These are phyloP conservation scores for Haplographium delicatum DNA, from an alignment of 495 filamentous ascomycete species.

Conservation along the genomic window DNA sequence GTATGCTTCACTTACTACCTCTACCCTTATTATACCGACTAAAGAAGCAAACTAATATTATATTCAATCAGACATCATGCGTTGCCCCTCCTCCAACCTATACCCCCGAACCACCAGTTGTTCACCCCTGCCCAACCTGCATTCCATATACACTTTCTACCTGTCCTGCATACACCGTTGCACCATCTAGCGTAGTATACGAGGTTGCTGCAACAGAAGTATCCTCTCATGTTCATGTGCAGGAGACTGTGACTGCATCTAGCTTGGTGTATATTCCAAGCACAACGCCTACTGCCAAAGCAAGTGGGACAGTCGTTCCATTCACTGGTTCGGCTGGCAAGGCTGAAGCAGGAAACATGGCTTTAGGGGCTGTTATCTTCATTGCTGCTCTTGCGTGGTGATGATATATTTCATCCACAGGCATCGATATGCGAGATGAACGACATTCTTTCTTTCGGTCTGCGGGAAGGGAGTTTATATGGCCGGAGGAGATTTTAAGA, in stretches of 20 bases:
- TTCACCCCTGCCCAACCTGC: slow-evolving; percentile 3
- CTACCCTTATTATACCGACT: not conserved
- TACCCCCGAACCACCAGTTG: slow-evolving; percentile 5
- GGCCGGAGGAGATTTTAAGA: too few species aligned
- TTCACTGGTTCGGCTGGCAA: not conserved
- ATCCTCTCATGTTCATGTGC: not conserved
- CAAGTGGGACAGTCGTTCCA: not conserved
- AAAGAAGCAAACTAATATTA: not conserved
- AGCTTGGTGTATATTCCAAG: not conserved
- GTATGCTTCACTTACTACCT: slow-evolving; percentile 1
- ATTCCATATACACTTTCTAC: slow-evolving; percentile 9
- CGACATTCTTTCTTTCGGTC: too few species aligned
- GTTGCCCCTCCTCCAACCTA: not conserved
- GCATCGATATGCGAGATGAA: too few species aligned
- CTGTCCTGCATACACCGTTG: not conserved
- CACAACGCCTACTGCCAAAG: not conserved
- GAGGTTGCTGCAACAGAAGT: not conserved
- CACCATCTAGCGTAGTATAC: not conserved
- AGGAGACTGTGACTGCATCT: not conserved
- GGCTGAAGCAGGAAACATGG: not conserved
- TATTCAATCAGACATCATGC: slow-evolving; percentile 4
- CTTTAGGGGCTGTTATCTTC: not conserved
- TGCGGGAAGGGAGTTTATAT: too few species aligned
- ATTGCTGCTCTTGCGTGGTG: not conserved
- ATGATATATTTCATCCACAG: not conserved